Base-by-base conservation (phyloP, 139 green algal genomes). In the Limnomonas spitsbergensis region DNA sequence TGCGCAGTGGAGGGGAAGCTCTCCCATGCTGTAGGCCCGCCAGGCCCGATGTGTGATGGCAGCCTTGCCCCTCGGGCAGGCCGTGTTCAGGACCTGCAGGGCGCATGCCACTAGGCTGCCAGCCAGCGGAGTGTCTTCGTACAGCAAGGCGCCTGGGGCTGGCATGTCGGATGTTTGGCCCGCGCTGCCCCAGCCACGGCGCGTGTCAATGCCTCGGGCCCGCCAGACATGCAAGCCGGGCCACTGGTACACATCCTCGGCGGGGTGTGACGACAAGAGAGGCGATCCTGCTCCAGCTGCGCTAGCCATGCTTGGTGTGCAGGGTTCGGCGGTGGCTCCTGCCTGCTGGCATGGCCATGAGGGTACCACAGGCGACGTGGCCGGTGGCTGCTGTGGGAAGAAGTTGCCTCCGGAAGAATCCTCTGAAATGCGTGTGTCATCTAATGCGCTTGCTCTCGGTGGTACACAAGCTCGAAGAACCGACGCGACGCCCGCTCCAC, bases 61-160 rank as follows among this genome's bases (percentile, higher is more conserved):
- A 6, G 87, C 88, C 77, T 95, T 95, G 24, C n/a, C 9, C 2
- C 71, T 29, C 0, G 91, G 91, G 31, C 91, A 76, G 3, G 87
- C 53, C 0, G 85, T 90, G n/a, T 38, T 38, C 6, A 94, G 82
- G 68, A 92, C 88, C 79, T 84, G 40, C 40, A 81, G 0, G 0
- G 73, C 76, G 53, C 66, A 69, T 32, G 84, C 53, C 34, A 87
- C 70, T 37, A 84, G 24, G 40, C 83, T 82, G 3, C n/a, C 47
- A 24, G 75, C 38, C 56, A 75, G 73, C 36, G 27, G 70, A 1
- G 1, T 3, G 1, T 40, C 31, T 26, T 35, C 24, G 6, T 66
- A 42, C 1, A 66, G 24, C n/a, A 56, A 37, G 2, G 24, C 35
- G 32, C 69, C 0, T 14, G 69, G 69, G n/a, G 40, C 26, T 2